Evolutionary conservation across 2,329 filamentous ascomycete genomes (phyloP), one percentile per base, ranked within the genome.

Genomic region (Beauveria caledonica): DNA sequence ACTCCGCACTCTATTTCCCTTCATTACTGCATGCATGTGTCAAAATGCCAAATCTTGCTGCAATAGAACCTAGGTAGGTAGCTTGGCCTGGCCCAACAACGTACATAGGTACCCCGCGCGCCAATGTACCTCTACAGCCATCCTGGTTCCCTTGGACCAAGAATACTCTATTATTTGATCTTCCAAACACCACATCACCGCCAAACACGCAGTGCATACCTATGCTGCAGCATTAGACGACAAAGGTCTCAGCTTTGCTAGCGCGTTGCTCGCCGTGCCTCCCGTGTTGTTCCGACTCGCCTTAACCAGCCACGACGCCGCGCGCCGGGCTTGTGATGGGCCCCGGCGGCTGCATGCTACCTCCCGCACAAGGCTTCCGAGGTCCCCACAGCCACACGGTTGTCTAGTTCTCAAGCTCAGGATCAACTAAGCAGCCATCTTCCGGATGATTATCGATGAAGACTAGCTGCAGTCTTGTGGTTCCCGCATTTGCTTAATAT

Each of bases 391-490:
- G 27, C 44, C 9, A 23, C 25, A 45, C 45, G 9, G 21, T 27
- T 25, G 17, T 13, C 23, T 48, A n/a, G 21, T 25, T 25, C 11
- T 19, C 19, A 8, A 15, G 33, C 29, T 46, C 54, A 45, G 45
- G 19, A 42, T 7, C 42, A 44, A 39, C 46, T 17, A 23, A 58
- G 23, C 42, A 40, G 46, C 21, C 45, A 46, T 21, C 55, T 58
- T 57, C 54, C 56, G 56, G 56, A 6, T 42, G 44, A 42, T 58
- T 51, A 50, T 58, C 56, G 45, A 58, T n/a, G 36, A 36, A 44
- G 39, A n/a, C 53, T 46, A 23, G 25, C 19, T 36, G n/a, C 19
- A 13, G 17, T 39, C 11, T 13, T 9, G 17, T n/a, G 9, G 6
- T 19, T 49, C 33, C 15, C 19, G 19, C 21, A 19, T 23, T 3